phyloP scores from a whole-genome alignment of 306 rosid species.

The Chamaecrista fasciculata region DNA sequence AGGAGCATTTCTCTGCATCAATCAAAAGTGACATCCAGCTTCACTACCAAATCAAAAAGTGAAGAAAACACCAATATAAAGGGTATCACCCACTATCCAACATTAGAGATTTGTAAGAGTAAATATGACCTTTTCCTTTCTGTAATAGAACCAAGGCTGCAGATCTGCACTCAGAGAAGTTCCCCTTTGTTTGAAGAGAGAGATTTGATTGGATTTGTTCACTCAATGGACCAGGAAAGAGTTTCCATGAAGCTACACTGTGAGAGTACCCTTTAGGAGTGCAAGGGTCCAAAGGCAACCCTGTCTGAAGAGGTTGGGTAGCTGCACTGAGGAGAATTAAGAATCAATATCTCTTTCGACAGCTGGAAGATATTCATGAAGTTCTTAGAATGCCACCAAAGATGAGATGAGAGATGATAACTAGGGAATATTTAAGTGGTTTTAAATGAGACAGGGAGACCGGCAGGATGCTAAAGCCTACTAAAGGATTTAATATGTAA shows the following conservation, averaged over 20 bases:
- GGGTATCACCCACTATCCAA: slow-evolving; percentile 12
- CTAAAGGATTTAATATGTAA: not conserved
- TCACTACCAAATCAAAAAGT: slow-evolving; percentile 15
- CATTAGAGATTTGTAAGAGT: slow-evolving; percentile 6
- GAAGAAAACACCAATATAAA: slow-evolving; percentile 24
- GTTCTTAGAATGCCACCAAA: not conserved
- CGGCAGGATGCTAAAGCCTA: not conserved
- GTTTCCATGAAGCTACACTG: slow-evolving; percentile 43
- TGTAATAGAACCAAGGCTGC: slow-evolving; percentile 71
- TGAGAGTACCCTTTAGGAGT: slow-evolving; percentile 75
- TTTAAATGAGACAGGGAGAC: slow-evolving; percentile 13
- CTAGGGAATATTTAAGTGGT: not conserved
- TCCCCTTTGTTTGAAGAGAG: slow-evolving; percentile 64
- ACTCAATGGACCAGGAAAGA: slow-evolving; percentile 49
- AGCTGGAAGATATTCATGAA: slow-evolving; percentile 2
- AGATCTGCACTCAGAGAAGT: slow-evolving; percentile 86
- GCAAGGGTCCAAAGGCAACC: slow-evolving; percentile 69
- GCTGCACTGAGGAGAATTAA: slow-evolving; percentile 52
- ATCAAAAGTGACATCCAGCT: slow-evolving; percentile 16
- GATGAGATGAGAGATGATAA: not conserved
- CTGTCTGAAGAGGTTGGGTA: slow-evolving; percentile 48
- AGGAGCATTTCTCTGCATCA: slow-evolving; percentile 62
- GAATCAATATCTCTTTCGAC: slow-evolving; percentile 29
- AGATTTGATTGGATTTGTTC: slow-evolving; percentile 34
- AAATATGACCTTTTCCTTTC: slow-evolving; percentile 77